Base-by-base conservation (phyloP, 108 stramenopile genomes). In the Craspedostauros australis region DNA sequence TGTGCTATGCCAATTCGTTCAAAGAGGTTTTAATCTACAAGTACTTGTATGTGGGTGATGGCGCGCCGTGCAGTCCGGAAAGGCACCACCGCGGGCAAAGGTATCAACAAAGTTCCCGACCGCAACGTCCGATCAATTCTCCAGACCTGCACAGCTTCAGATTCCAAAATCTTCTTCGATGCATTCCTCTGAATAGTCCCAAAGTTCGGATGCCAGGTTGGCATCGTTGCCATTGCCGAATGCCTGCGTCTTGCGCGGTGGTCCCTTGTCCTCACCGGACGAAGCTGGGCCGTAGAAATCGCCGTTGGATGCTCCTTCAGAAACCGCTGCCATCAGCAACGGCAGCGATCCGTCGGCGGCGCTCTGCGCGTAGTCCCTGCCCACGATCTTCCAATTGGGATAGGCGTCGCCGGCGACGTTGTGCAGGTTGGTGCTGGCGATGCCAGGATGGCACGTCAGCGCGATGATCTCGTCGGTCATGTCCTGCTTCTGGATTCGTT, bases 391-490 rank as follows among this genome's bases (percentile, higher is more conserved):
- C 42, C 42, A 43, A 18, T 43, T 43, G 42, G 7, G n/a, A 14
- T 18, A 18, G 42, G 16, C 19, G 6, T 43, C 42, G 16, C 19
- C 19, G 12, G 42, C 42, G 12, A 43, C 42, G 42, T 43, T 43
- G 7, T 43, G 42, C 6, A 43, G 15, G 42, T 43, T 43, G 7
- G 42, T 43, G 15, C 19, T 43, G 42, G 42, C 42, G 19, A 18
- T 18, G n/a, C 42, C 42, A n/a, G 42, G 42, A 43, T 43, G 42
- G 19, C 42, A 43, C n/a, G 42, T 18, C 19, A 43, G 16, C 7
- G 12, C 7, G 19, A 43, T 43, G 42, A 43, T 18, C 15, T 43
- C 19, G 12, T 43, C 42, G 7, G 42, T 15, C 12, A 43, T 14
- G 8, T 18, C 15, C 15, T 43, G n/a, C 15, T 43, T 18, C 19